phyloP scores from a whole-genome alignment of 2,329 filamentous ascomycete genomes.

The Penicillium brevicompactum region DNA sequence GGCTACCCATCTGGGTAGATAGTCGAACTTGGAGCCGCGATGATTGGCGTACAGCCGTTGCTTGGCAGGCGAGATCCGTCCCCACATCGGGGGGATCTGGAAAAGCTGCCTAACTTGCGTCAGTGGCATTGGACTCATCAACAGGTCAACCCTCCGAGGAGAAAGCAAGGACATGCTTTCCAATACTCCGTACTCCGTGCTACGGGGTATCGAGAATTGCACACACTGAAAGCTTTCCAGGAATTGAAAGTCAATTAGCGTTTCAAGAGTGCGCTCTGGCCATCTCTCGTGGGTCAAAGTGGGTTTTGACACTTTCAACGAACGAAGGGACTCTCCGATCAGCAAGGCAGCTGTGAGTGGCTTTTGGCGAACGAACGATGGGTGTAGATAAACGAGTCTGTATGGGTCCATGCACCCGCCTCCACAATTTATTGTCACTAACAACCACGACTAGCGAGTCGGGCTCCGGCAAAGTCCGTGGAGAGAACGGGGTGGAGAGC shows the following conservation, averaged over 20 bases:
- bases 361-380: neutral
- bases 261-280: slow-evolving; percentile 12
- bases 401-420: neutral
- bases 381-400: neutral
- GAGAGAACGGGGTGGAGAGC: too few species aligned
- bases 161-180: neutral
- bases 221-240: slow-evolving; percentile 11
- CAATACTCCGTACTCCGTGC: too few species aligned
- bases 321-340: neutral
- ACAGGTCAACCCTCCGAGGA: neutral
- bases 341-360: neutral
- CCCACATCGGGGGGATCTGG: slow-evolving; percentile 16
- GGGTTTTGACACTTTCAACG: neutral
- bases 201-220: neutral
- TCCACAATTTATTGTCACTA: neutral
- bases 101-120: neutral
- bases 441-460: neutral
- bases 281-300: neutral
- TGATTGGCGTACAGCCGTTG: slow-evolving; percentile 8
- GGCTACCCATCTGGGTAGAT: neutral
- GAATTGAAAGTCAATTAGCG: slow-evolving; percentile 13
- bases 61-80: slow-evolving; percentile 17
- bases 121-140: slow-evolving; percentile 12
- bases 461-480: neutral
- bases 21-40: neutral